Evolutionary conservation across 345 rosid genomes (phyloP).

Genomic region (Brassica rapa): DNA sequence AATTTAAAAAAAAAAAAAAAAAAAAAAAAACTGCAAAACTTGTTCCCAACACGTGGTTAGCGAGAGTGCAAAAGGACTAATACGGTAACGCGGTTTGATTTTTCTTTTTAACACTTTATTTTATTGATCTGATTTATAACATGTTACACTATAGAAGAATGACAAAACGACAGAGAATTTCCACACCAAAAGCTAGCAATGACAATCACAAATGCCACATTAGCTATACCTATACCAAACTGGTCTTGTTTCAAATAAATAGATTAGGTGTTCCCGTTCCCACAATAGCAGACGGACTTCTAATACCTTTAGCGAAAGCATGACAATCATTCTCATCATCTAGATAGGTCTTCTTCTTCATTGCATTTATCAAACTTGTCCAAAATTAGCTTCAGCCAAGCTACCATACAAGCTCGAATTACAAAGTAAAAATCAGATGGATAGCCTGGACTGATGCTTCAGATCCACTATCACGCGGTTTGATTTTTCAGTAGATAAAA

Average conservation of each 20-base stretch:
- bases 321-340: conserved; percentile 13
- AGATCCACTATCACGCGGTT: not conserved
- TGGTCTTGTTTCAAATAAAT: not conserved
- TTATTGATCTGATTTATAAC: too few species aligned
- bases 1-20: not conserved
- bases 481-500: not conserved
- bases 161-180: not conserved
- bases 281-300: not conserved
- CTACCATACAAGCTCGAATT: not conserved
- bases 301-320: conserved; percentile 24
- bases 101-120: not conserved
- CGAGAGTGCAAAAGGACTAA: not conserved
- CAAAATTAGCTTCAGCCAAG: conserved; percentile 8
- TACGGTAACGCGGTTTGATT: not conserved
- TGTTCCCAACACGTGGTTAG: not conserved
- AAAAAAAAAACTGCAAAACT: not conserved
- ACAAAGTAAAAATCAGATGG: not conserved
- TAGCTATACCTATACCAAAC: not conserved
- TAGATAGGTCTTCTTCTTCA: not conserved
- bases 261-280: not conserved
- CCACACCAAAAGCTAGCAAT: not conserved
- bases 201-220: not conserved
- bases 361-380: not conserved
- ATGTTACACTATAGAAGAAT: too few species aligned
- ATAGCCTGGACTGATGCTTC: not conserved